These are phyloP conservation scores for Jaapia argillacea DNA, from an alignment of 768 basidiomycete species.

Conservation along the genomic window DNA sequence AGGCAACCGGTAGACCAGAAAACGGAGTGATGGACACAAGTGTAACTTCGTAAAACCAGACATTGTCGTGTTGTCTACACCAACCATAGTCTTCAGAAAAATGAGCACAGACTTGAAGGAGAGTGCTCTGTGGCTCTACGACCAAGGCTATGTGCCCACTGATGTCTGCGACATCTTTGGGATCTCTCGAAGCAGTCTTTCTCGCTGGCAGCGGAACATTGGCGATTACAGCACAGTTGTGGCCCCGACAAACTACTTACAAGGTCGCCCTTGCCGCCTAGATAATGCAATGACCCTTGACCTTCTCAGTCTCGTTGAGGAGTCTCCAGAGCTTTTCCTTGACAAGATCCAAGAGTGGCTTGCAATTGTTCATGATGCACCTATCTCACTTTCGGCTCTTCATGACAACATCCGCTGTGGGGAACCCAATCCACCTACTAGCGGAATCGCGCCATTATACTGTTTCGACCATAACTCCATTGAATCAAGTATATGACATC, in stretches of 20 bases:
- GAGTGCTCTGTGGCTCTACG: neutral
- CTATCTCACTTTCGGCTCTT: neutral
- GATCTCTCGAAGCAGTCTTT: neutral
- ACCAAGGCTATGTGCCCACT: neutral
- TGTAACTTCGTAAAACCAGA: too few species aligned
- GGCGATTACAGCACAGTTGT: neutral
- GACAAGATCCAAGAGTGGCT: neutral
- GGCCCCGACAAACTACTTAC: neutral
- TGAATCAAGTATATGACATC: too few species aligned
- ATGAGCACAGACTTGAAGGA: neutral
- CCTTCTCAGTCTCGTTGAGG: neutral
- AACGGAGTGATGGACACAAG: too few species aligned
- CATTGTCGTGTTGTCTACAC: too few species aligned
- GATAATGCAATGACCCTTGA: neutral
- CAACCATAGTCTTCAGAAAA: neutral
- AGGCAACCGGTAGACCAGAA: too few species aligned
- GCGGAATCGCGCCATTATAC: too few species aligned
- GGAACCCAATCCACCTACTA: too few species aligned
- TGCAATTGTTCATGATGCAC: neutral
- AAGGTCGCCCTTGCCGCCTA: neutral
- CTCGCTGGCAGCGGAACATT: neutral
- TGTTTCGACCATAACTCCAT: too few species aligned
- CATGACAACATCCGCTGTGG: neutral
- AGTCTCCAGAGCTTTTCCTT: neutral
- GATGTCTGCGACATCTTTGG: neutral